Evolutionary conservation across 1,139 yeast genomes (phyloP), one percentile per base, ranked within the genome.

Genomic region (Nakaseomyces sp.): DNA sequence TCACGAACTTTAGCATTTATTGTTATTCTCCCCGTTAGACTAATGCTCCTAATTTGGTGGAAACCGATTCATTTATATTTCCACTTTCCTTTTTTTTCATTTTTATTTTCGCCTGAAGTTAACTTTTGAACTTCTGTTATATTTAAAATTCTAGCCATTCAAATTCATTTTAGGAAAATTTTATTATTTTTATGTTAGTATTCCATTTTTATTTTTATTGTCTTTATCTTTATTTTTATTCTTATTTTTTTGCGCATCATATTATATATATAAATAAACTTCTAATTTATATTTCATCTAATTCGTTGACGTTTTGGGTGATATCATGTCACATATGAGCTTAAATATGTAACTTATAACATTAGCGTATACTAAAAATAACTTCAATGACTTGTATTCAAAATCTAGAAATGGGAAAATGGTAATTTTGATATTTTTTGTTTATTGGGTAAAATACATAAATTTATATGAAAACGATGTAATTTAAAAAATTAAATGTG

Each of bases 381-480:
- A n/a, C n/a, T n/a, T n/a, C n/a, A n/a, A n/a, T n/a, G n/a, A n/a
- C n/a, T 22, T 22, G 3, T 2, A 9, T 9, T 6, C 9, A 22
- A 22, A 22, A 22, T 22, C 24, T 22, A 22, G 24, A 22, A 9
- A 8, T 26, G n/a, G 9, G 12, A 26, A 26, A 19, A 32, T 18
- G 7, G 20, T 32, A 13, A 32, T 18, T 32, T 32, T 32, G 36
- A 32, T 32, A 32, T 32, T 32, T 32, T 32, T 32, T 32, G 36
- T 35, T 35, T 35, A 35, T 35, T 35, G 38, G 28, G 26, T 35
- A 35, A 35, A 35, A 35, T 35, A 35, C 38, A 35, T 35, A 35
- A 35, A 35, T 35, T 35, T 35, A 35, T 35, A 35, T 35, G 38
- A 35, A 35, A 35, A 35, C 38, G 38, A 35, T 35, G 38, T 35